Conservation (phyloP, 257 asterid genomes). For the Leptodermis oblonga region DNA sequence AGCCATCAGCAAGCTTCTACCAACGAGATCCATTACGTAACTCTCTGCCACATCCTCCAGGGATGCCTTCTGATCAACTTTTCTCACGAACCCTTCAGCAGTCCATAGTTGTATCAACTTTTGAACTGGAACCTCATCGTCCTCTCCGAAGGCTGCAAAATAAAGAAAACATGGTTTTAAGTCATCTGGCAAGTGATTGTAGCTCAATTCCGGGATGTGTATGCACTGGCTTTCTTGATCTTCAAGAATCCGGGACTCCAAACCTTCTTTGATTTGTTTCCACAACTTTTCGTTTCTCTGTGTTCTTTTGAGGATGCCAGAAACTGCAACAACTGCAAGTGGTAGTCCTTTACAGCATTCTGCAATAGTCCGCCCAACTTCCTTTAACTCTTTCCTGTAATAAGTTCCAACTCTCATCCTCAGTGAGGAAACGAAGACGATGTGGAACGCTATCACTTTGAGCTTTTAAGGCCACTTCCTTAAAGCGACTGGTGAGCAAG, state of each 20-base stretch:
- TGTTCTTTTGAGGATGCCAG: constrained; percentile 7
- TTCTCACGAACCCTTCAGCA: constrained; percentile 1
- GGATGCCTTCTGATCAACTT: background rate
- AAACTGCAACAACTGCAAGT: constrained; percentile 15
- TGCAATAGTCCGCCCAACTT: constrained; percentile 12
- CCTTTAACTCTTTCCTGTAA: background rate
- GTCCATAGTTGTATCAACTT: constrained; percentile 8
- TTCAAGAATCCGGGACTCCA: background rate
- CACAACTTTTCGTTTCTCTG: background rate
- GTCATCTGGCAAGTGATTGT: background rate
- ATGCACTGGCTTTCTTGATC: background rate
- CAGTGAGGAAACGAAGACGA: background rate
- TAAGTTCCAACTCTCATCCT: constrained; percentile 20
- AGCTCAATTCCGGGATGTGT: constrained; percentile 15
- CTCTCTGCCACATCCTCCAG: constrained; percentile 10
- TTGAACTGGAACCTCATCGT: background rate
- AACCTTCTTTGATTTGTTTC: background rate
- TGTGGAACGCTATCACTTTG: background rate
- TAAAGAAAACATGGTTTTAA: constrained; percentile 16
- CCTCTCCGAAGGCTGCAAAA: constrained; percentile 13
- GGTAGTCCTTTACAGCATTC: constrained; percentile 14
- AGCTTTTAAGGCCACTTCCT: constrained; percentile 3
- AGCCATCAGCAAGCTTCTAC: constrained; percentile 12
- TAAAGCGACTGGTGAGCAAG: constrained; percentile 2
- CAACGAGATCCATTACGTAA: constrained; percentile 11